Base-by-base conservation (phyloP, 202 grass and related monocot species). In the Thinopyrum obtusiflorum region DNA sequence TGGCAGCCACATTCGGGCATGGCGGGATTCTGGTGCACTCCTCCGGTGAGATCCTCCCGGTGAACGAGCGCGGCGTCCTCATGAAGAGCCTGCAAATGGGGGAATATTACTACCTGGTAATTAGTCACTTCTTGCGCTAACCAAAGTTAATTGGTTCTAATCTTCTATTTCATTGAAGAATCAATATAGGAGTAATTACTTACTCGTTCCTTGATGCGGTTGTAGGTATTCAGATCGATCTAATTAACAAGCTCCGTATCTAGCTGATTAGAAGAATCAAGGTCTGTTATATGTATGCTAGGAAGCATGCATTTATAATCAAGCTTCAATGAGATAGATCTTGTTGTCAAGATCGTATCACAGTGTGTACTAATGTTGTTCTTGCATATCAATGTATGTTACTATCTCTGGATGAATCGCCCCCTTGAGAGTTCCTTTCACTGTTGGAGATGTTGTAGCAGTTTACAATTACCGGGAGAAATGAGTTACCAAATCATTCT, bases 41-140 rank as follows among this genome's bases (percentile, higher is more conserved):
- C 68, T 93, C 93, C 42, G 93, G 93, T 9, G 93, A 95, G 79
- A 61, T 93, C 68, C 68, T 95, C 28, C 91, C 91, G 2, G 84
- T 93, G 64, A 89, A 95, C 60, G 91, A 95, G 74, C 68, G 85
- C 23, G 93, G 93, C 28, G 61, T 93, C 65, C 91, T 93, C 78
- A 88, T 86, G 84, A 88, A 93, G 73, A 83, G 87, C 84, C 89
- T 95, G 86, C 91, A 93, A 63, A 87, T 91, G 88, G 93, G 93
- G 6, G 93, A 93, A 51, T 93, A 87, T 78, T 95, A 95, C 55
- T 88, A 88, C 83, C 73, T 93, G 40, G 93, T 95, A 74, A 74
- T 27, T 73, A 1, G 28, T 81, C 7, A 39, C 44, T 17, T 39
- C n/a, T 67, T 80, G 6, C 6, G 17, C n/a, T 65, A n/a, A 47